Conservation (phyloP, 371 early-diverging fungal species). For the Circinella umbellata region DNA sequence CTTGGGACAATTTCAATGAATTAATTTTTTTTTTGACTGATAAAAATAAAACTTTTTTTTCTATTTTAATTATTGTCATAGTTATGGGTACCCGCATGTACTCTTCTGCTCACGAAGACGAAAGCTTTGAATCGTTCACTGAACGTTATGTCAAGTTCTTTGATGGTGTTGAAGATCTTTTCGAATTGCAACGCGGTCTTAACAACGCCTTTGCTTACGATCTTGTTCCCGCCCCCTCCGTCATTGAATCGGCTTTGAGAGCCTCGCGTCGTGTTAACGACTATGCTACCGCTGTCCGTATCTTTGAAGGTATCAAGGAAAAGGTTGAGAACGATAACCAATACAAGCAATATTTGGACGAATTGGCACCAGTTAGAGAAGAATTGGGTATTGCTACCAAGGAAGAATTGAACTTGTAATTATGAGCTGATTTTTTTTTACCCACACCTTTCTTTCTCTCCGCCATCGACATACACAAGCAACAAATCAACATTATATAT, state of each 20-base stretch:
- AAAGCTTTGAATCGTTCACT: slow-evolving; percentile 81
- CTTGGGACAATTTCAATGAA: too few species aligned
- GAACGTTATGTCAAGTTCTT: slow-evolving; percentile 88
- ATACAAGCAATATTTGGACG: slow-evolving; percentile 88
- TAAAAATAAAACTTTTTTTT: not conserved
- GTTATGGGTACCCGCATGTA: slow-evolving; percentile 57
- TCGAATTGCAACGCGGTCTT: slow-evolving; percentile 95
- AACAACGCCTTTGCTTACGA: slow-evolving; percentile 97
- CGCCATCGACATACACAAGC: slow-evolving; percentile 4
- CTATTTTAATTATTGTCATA: slow-evolving; percentile 1
- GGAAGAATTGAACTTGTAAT: slow-evolving; percentile 81
- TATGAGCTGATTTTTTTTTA: slow-evolving; percentile 8
- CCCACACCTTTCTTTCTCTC: not conserved
- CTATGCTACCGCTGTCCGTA: slow-evolving; percentile 90
- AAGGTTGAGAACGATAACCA: slow-evolving; percentile 85
- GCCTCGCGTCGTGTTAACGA: slow-evolving; percentile 93
- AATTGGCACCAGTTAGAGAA: slow-evolving; percentile 82
- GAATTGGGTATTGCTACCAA: slow-evolving; percentile 89
- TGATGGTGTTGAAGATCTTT: slow-evolving; percentile 90
- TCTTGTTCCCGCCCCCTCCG: slow-evolving; percentile 89
- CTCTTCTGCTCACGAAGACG: slow-evolving; percentile 75
- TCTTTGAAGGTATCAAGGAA: slow-evolving; percentile 92
- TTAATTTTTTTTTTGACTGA: too few species aligned
- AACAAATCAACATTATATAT: slow-evolving; percentile 1
- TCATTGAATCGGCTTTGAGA: slow-evolving; percentile 87